A percentile compares a stretch with the other conserved stretches of the same genome.
phyloP scores from a whole-genome alignment of 2,329 filamentous ascomycete genomes.

The Clonostachys solani region DNA sequence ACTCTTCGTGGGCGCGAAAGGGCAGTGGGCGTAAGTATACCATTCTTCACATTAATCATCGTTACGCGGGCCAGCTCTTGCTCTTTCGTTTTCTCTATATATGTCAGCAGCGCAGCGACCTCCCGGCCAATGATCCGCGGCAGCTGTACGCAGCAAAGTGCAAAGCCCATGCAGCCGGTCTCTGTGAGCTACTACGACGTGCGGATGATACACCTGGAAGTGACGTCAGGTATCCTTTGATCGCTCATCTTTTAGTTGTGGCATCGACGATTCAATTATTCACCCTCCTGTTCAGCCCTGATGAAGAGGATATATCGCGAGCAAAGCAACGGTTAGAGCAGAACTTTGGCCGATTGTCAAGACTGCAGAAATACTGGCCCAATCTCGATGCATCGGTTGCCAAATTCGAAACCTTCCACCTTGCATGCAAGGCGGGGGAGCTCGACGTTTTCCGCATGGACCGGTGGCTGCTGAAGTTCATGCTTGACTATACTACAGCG shows the following conservation, averaged over 20 bases:
- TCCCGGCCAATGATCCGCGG: not conserved
- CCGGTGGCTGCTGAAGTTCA: conserved; percentile 34
- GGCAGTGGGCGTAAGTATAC: conserved; percentile 36
- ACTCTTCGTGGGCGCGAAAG: conserved; percentile 3
- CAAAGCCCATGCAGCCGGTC: conserved; percentile 27
- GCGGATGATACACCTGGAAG: conserved; percentile 26
- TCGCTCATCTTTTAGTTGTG: conserved; percentile 40
- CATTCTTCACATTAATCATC: conserved; percentile 38
- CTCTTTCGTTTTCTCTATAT: conserved; percentile 37
- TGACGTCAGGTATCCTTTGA: conserved; percentile 35
- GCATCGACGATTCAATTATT: conserved; percentile 41
- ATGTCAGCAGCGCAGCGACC: conserved; percentile 5
- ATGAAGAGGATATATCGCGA: conserved; percentile 23
- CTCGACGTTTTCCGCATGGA: conserved; percentile 31
- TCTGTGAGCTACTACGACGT: conserved; percentile 34
- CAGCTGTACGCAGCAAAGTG: conserved; percentile 27
- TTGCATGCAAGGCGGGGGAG: conserved; percentile 27
- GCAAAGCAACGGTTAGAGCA: conserved; percentile 29
- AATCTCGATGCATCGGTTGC: conserved; percentile 1
- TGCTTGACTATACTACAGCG: conserved; percentile 16
- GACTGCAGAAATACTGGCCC: conserved; percentile 33
- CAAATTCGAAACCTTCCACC: conserved; percentile 34
- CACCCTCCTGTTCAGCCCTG: conserved; percentile 32
- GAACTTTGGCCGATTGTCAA: conserved; percentile 38
- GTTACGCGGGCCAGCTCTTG: conserved; percentile 38